Evolutionary conservation across 2,329 filamentous ascomycete genomes (phyloP).

Genomic region (Colletotrichum horii): DNA sequence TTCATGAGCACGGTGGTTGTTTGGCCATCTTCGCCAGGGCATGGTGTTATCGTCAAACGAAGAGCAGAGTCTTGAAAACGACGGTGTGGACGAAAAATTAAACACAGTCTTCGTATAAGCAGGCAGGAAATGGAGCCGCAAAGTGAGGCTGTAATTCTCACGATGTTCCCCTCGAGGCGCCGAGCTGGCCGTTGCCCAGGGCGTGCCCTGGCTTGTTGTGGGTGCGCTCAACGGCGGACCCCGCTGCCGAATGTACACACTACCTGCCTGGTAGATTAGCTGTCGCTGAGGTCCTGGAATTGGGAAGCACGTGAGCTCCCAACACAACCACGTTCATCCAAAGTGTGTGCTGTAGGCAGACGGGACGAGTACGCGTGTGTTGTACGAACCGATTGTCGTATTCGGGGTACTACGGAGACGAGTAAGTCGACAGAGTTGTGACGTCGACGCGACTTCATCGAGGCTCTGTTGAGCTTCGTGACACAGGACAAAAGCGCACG

Average conservation of each 20-base stretch:
- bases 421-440: not conserved
- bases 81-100: not conserved
- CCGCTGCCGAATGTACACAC: not conserved
- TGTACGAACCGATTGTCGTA: not conserved
- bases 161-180: not conserved
- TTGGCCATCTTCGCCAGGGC: not conserved
- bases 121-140: not conserved
- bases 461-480: not conserved
- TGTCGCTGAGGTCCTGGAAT: no score
- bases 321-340: not conserved
- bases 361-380: not conserved
- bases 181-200: not conserved
- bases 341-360: not conserved
- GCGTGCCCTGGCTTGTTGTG: constrained; percentile 3
- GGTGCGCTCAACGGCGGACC: not conserved
- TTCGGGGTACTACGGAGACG: not conserved
- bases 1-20: not conserved
- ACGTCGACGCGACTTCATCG: not conserved
- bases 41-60: not conserved
- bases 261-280: not conserved
- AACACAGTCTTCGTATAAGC: not conserved
- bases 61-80: not conserved
- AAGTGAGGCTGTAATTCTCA: not conserved
- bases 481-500: not conserved
- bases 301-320: no score